Evolutionary conservation across 495 filamentous ascomycete species (phyloP).

Genomic region (Cladorrhinum samala): DNA sequence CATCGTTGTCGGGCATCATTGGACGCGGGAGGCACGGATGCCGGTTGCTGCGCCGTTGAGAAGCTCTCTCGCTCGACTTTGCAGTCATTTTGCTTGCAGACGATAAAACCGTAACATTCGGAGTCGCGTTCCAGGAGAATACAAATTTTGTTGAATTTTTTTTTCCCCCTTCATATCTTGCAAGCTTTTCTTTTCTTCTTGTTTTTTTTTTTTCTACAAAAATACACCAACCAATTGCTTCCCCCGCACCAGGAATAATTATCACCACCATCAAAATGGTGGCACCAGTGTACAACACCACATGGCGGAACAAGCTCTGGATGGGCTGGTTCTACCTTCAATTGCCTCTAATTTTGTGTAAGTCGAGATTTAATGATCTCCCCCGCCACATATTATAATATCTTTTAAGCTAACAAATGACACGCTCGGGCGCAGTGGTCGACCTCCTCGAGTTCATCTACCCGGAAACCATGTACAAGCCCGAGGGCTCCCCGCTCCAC

Average conservation of each 20-base stretch:
- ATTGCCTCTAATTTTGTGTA: constrained; percentile 62
- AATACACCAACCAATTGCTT: background rate
- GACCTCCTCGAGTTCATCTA: constrained; percentile 59
- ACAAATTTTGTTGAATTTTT: too few species aligned
- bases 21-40: too few species aligned
- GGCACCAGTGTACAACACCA: constrained; percentile 25
- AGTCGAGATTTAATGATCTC: too few species aligned
- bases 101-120: too few species aligned
- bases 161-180: too few species aligned
- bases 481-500: constrained; percentile 33
- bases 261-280: constrained; percentile 21
- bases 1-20: background rate
- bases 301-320: constrained; percentile 51
- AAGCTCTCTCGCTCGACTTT: too few species aligned
- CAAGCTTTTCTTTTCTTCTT: too few species aligned
- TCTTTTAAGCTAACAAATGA: background rate
- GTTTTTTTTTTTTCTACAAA: background rate
- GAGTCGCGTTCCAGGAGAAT: too few species aligned
- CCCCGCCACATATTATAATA: background rate
- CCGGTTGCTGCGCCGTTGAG: too few species aligned
- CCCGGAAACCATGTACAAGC: constrained; percentile 47
- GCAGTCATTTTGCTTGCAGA: too few species aligned
- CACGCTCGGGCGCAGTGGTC: constrained; percentile 41
- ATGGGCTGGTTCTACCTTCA: constrained; percentile 64
- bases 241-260: background rate